Base-by-base conservation (phyloP, 345 rosid species). In the Excoecaria cochinchinensis region DNA sequence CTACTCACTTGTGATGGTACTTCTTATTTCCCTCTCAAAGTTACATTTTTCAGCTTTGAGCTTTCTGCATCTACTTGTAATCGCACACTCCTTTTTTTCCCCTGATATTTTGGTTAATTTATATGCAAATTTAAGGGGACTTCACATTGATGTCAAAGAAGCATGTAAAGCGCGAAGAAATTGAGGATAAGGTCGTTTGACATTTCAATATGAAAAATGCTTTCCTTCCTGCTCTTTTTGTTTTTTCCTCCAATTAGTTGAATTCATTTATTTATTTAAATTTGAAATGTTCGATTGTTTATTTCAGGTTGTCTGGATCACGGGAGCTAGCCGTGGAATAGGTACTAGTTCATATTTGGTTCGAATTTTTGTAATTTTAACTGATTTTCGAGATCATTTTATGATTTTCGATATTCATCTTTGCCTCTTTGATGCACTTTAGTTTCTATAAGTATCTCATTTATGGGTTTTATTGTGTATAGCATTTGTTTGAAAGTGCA, bases 301-400 rank as follows among this genome's bases (percentile, higher is more conserved):
- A 57, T 57, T 57, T 66, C 25, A 90, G 98, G 97, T 95, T 25
- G 82, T 92, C 31, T 95, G 99, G 99, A 90, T 95, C 63, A 95
- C 99, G 62, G 97, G 99, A 15, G 97, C 97, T 42, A 92, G 99
- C 79, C 93, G 99, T 39, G 99, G 99, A 68, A 95, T 95, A 38
- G 99, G 99, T 92, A 86, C 40, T 14, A 19, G 51, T 21, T 39
- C 5, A 1, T 8, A 51, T n/a, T 66, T 22, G 42, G n/a, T 24
- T 68, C 6, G 36, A 31, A 31, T 1, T 5, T 9, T 5, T 40
- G 17, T 16, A 61, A 39, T 1, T 15, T 19, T 44, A 3, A 40
- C 7, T 50, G 5, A 44, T 44, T 8, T 44, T 44, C 48, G 7
- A 4, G 7, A 44, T 10, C 50, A 60, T 64, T 0, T 39, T 70